Evolutionary conservation across 116 monocot genomes (phyloP).

Genomic region (Dioscorea cayenensis): DNA sequence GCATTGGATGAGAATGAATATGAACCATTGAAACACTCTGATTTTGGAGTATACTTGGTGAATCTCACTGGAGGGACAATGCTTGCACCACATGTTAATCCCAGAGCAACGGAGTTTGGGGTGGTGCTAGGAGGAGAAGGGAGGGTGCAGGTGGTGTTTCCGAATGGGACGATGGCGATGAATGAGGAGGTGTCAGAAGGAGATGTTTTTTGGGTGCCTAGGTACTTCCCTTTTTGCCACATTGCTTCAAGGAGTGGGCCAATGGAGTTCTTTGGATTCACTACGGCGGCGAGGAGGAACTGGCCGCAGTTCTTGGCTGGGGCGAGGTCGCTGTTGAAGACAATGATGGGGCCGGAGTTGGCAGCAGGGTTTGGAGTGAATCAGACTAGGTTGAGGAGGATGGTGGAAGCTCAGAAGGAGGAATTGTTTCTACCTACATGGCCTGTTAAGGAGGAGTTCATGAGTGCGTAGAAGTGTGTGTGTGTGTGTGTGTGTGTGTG

Average conservation of each 20-base stretch:
- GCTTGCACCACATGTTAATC: conserved; percentile 86
- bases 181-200: conserved; percentile 55
- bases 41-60: conserved; percentile 60
- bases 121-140: conserved; percentile 55
- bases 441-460: background rate
- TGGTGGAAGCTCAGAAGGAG: conserved; percentile 50
- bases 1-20: conserved; percentile 64
- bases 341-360: conserved; percentile 64
- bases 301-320: conserved; percentile 66
- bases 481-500: too few species aligned
- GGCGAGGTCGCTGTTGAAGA: conserved; percentile 37
- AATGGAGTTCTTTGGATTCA: conserved; percentile 66
- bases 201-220: conserved; percentile 59
- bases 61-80: conserved; percentile 86
- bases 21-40: conserved; percentile 38
- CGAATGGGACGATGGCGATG: conserved; percentile 75
- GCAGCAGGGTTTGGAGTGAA: conserved; percentile 57
- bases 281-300: conserved; percentile 32
- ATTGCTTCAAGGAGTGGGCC: conserved; percentile 55
- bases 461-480: background rate
- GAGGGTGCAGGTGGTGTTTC: conserved; percentile 59
- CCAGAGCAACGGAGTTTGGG: conserved; percentile 75
- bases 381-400: conserved; percentile 36
- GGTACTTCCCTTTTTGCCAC: conserved; percentile 63
- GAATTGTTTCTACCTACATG: conserved; percentile 41